Conservation (phyloP, 208 protist species). For the Acanthamoeba castellanii region DNA sequence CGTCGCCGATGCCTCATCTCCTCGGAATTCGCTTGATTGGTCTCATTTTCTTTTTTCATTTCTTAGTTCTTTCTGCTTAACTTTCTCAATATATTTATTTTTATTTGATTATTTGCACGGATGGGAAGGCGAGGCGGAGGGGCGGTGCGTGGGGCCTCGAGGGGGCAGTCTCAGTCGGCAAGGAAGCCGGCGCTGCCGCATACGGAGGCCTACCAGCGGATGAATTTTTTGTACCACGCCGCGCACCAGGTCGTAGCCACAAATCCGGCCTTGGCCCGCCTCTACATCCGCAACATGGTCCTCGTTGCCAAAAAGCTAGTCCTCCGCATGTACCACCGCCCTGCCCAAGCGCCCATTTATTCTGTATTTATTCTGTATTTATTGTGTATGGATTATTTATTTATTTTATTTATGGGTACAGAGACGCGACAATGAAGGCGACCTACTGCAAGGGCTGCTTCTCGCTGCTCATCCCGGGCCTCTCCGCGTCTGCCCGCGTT, state of each 20-base stretch:
- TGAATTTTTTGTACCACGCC: slow-evolving; percentile 49
- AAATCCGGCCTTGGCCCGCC: neutral
- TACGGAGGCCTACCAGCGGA: slow-evolving; percentile 45
- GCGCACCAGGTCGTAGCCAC: slow-evolving; percentile 27
- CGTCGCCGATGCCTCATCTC: no score
- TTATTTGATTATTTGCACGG: neutral
- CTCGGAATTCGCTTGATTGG: no score
- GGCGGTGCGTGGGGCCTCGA: neutral
- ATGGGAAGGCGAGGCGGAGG: neutral
- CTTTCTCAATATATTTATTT: no score
- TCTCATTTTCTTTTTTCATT: no score
- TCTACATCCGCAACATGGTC: slow-evolving; percentile 51
- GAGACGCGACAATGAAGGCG: neutral
- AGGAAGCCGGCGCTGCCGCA: neutral
- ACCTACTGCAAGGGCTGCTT: slow-evolving; percentile 54
- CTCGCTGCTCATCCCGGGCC: slow-evolving; percentile 28
- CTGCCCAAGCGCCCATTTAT: neutral
- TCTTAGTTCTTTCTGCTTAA: no score
- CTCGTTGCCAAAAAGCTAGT: slow-evolving; percentile 3
- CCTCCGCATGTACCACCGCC: slow-evolving; percentile 1
- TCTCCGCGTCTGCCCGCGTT: neutral
- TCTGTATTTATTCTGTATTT: neutral
- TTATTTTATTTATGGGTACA: neutral
- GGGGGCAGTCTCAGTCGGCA: neutral
- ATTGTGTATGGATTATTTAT: no score